Base-by-base conservation (phyloP, 176 grass and related monocot genomes). In the Tillandsia fasciculata region DNA sequence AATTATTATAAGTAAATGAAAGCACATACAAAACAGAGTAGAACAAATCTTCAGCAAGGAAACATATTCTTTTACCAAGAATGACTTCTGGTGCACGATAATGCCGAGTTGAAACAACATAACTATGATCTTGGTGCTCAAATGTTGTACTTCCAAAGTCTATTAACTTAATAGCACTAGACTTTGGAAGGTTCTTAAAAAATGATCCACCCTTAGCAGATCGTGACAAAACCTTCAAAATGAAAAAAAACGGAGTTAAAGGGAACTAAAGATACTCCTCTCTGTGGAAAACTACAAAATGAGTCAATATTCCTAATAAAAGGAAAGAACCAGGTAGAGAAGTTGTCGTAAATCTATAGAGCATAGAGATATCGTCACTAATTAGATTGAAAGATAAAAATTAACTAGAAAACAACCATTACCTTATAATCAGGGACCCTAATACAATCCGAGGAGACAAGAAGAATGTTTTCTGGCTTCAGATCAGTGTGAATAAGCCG, bases 31-130 rank as follows among this genome's bases (percentile, higher is more conserved):
- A 23, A 56, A 58, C 59, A 59, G 48, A 72, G 22, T 20, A 27
- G 3, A 18, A 28, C n/a, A 50, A 53, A 47, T 17, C 26, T 66
- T 58, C 15, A 14, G 53, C 48, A 26, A 20, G 42, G 4, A 66
- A 74, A 70, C 33, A 17, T 66, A 12, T 12, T 69, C 28, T 69
- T 63, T 84, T 97, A 97, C 89, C 89, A 83, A 97, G 89, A 74
- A 97, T 97, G 66, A 97, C 93, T 89, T 97, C 93, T 14, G 93
- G 93, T 12, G 93, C 93, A 57, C 93, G 86, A 70, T 97, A 97
- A 86, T 92, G 89, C 54, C 93, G 83, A 71, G 93, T 97, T 13
- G 93, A 92, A 53, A 97, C 89, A 10, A 97, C 86, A 64, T 97
- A 92, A 81, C 87, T 92, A 65, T 90, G 93, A 51, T 97, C 88